Conservation (phyloP, 129 eudicot genomes). For the Chrysanthemum makinoi region DNA sequence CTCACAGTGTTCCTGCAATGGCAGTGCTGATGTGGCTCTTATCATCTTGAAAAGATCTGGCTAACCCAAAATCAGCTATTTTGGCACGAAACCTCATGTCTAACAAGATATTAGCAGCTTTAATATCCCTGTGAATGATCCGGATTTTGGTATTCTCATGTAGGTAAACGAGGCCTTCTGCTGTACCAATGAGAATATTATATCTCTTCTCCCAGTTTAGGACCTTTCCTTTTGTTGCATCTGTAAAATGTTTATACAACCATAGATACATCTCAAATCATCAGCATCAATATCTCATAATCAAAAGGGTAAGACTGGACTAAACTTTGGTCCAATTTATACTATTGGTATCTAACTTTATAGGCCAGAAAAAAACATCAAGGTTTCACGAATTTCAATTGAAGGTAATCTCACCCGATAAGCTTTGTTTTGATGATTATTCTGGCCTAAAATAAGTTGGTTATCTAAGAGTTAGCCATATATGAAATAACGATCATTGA, state of each 20-base stretch:
- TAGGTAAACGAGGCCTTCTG: conserved; percentile 25
- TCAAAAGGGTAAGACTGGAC: neutral
- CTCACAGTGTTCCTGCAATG: conserved; percentile 23
- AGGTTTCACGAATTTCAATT: neutral
- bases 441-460: too few relatives aligned
- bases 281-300: neutral
- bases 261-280: neutral
- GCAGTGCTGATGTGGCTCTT: conserved; percentile 25
- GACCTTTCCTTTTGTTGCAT: conserved; percentile 48
- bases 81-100: conserved; percentile 22
- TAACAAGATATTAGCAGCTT: conserved; percentile 25
- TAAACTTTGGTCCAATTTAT: too few relatives aligned
- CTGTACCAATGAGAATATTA: conserved; percentile 20
- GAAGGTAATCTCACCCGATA: neutral
- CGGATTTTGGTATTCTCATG: conserved; percentile 19
- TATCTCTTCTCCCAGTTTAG: conserved; percentile 32
- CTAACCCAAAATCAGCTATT: conserved; percentile 24
- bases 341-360: too few relatives aligned
- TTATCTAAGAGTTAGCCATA: neutral
- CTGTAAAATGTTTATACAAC: conserved; percentile 29
- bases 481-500: neutral
- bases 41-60: conserved; percentile 26
- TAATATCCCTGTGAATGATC: conserved; percentile 24
- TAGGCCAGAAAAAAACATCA: too few relatives aligned
- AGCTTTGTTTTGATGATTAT: neutral